Base-by-base conservation (phyloP, 2,329 filamentous ascomycete species). In the Trichoderma aggressivum region DNA sequence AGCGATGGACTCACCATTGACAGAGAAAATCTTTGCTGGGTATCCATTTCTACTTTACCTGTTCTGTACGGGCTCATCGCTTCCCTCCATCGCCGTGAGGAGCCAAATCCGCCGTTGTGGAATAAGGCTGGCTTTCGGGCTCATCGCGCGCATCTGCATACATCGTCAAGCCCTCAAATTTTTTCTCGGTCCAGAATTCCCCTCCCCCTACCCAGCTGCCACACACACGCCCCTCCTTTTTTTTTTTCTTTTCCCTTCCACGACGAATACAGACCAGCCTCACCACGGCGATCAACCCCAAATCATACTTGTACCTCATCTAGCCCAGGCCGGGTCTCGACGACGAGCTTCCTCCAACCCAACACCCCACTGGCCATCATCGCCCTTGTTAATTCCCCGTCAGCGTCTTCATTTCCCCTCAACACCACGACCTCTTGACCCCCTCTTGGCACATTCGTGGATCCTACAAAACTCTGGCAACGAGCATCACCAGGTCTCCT, bases 241-340 rank as follows among this genome's bases (percentile, higher is more conserved):
- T 18, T 18, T 28, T n/a, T 61, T 61, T 61, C 66, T 11, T 62
- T 28, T 4, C 14, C 21, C 36, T 62, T 53, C 58, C 8, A 39
- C 55, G 18, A 34, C 56, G 28, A 34, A 53, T 53, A 24, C 21
- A 53, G 21, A 4, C 47, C 36, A 59, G 55, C 55, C 39, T 69
- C 65, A 61, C 56, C 47, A 53, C 47, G 66, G 59, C 67, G 67
- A 70, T 70, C 67, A 53, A 61, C 36, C 26, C 43, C 65, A 26
- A 62, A 63, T 47, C 67, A 47, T 47, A 56, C 26, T 47, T 59
- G 50, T 59, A 58, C 47, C 30, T 63, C 21, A 26, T 53, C 68
- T 30, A 14, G 59, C 43, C 47, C 53, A 59, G 18, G 26, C 53
- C 18, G 58, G 32, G 56, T 53, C 2, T 50, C 50, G 26, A 69